phyloP scores from a whole-genome alignment of 2,329 filamentous ascomycete species.

The Spiromastix sp. region DNA sequence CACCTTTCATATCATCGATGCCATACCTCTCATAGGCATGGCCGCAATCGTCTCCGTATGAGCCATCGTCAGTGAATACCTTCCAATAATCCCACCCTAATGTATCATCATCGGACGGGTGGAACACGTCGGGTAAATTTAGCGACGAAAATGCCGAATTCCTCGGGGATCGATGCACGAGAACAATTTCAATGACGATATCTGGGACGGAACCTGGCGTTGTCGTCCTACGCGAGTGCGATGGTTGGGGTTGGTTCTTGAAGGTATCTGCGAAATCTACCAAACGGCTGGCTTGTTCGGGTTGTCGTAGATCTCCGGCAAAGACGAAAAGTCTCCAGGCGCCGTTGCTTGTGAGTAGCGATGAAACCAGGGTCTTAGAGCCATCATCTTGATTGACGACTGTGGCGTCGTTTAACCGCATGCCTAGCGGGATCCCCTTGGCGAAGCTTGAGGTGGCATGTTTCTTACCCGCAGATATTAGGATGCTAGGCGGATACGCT shows the following conservation, averaged over 20 bases:
- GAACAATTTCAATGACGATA: slow-evolving; percentile 49
- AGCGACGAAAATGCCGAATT: slow-evolving; percentile 35
- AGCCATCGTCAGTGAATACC: slow-evolving; percentile 44
- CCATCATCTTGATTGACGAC: slow-evolving; percentile 28
- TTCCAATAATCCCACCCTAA: slow-evolving; percentile 48
- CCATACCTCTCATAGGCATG: slow-evolving; percentile 47
- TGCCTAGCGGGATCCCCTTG: slow-evolving; percentile 23
- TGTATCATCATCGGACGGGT: slow-evolving; percentile 35
- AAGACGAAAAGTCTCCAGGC: slow-evolving; percentile 42
- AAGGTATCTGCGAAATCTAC: too few species aligned
- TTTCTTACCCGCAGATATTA: slow-evolving; percentile 34
- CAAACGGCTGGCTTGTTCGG: too few species aligned
- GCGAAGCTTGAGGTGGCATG: slow-evolving; percentile 9
- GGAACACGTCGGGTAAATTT: slow-evolving; percentile 39
- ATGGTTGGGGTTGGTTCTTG: too few species aligned
- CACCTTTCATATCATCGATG: slow-evolving; percentile 46
- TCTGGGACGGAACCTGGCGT: slow-evolving; percentile 30
- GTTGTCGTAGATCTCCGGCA: slow-evolving; percentile 46
- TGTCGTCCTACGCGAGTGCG: too few species aligned
- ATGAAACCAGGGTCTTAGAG: slow-evolving; percentile 28
- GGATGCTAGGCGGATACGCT: slow-evolving; percentile 46
- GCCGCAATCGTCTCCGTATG: slow-evolving; percentile 41
- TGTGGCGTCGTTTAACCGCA: slow-evolving; percentile 24
- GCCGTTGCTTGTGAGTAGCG: slow-evolving; percentile 27
- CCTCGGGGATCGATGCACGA: slow-evolving; percentile 46